phyloP scores from a whole-genome alignment of 2,329 filamentous ascomycete genomes.

The Colletotrichum kahawae region DNA sequence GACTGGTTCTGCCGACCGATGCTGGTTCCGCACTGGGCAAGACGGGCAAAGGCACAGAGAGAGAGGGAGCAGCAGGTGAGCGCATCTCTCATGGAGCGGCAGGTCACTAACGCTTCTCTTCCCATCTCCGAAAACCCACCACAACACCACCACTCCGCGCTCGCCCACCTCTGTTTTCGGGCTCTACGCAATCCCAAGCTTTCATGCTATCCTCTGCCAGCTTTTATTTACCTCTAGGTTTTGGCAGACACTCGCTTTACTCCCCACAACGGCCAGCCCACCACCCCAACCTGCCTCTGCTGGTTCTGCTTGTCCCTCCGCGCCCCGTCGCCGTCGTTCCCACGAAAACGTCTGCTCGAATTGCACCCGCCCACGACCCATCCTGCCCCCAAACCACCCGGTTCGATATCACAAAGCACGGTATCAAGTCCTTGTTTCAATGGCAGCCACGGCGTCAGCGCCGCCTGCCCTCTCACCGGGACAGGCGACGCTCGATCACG shows the following conservation, averaged over 20 bases:
- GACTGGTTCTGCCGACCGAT: conserved; percentile 25
- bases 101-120: conserved; percentile 25
- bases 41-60: conserved; percentile 21
- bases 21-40: conserved; percentile 21
- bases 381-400: not conserved
- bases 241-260: not conserved
- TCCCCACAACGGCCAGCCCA: conserved; percentile 11
- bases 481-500: conserved; percentile 52
- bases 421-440: conserved; percentile 29
- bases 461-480: conserved; percentile 54
- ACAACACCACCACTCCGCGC: conserved; percentile 19
- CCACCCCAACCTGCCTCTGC: conserved; percentile 18
- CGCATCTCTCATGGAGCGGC: conserved; percentile 24
- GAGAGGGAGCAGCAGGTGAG: conserved; percentile 20
- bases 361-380: conserved; percentile 8
- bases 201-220: conserved; percentile 14
- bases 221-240: not conserved
- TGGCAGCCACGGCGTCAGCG: conserved; percentile 60
- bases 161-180: conserved; percentile 3
- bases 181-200: not conserved
- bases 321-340: conserved; percentile 6
- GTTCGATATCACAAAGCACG: not conserved
- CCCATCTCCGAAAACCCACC: conserved; percentile 22
- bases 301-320: conserved; percentile 20
- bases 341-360: conserved; percentile 20